A percentile compares a stretch with the other conserved stretches of the same genome.
Conservation (phyloP, 1,284 basidiomycete species). For the Sporisorium iseilematis-ciliati region DNA sequence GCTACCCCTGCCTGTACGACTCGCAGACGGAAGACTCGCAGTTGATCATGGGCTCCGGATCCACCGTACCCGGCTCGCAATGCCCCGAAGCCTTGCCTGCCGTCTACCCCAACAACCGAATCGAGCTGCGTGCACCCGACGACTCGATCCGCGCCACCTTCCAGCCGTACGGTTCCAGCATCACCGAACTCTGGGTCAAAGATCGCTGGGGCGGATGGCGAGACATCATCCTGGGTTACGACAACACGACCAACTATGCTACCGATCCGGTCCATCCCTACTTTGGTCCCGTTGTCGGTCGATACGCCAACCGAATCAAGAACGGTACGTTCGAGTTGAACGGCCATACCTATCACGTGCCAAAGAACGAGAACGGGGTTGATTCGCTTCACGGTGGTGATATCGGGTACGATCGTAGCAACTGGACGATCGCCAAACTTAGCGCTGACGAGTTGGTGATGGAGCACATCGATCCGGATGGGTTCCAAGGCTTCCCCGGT, state of each 20-base stretch:
- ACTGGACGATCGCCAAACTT: conserved; percentile 48
- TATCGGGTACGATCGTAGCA: conserved; percentile 60
- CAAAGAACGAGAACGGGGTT: conserved; percentile 51
- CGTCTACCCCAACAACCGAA: conserved; percentile 58
- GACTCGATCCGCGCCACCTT: conserved; percentile 60
- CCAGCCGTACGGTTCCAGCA: conserved; percentile 57
- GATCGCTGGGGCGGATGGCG: conserved; percentile 56
- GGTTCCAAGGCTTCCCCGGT: conserved; percentile 65
- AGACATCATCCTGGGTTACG: conserved; percentile 61
- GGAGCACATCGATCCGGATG: conserved; percentile 55
- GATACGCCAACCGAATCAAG: conserved; percentile 66
- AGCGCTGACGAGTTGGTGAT: conserved; percentile 50
- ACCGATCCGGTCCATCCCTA: conserved; percentile 63
- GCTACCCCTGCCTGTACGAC: conserved; percentile 41
- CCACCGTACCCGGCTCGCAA: conserved; percentile 32
- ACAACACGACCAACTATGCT: conserved; percentile 66
- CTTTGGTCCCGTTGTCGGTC: conserved; percentile 63
- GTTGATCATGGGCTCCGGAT: conserved; percentile 33
- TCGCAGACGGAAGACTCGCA: conserved; percentile 41
- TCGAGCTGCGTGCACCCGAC: conserved; percentile 58
- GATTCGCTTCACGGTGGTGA: conserved; percentile 64
- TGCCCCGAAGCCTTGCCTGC: conserved; percentile 47
- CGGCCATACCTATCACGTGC: conserved; percentile 47
- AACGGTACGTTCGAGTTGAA: conserved; percentile 64
- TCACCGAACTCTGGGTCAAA: conserved; percentile 65